These are phyloP conservation scores for Penicillium sp. DNA, from an alignment of 2,329 filamentous ascomycete species.

Conservation along the genomic window DNA sequence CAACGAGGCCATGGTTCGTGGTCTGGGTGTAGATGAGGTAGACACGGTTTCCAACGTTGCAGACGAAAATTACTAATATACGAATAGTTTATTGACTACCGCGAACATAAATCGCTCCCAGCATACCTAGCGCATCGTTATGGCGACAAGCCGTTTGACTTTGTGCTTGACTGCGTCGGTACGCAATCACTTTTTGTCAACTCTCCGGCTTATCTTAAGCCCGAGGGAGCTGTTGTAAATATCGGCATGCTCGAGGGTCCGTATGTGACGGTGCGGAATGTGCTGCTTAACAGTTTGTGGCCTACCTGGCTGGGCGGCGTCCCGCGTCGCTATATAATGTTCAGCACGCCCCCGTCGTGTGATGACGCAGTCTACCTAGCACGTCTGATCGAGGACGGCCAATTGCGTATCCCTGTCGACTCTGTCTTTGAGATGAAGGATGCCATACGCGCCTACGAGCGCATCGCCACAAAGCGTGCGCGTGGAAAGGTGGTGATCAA, in stretches of 20 bases:
- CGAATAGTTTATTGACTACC: conserved; percentile 15
- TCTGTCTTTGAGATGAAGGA: conserved; percentile 16
- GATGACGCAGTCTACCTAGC: conserved; percentile 10
- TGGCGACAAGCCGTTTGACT: conserved; percentile 17
- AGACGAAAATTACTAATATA: neutral
- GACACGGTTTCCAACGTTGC: neutral
- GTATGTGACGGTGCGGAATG: neutral
- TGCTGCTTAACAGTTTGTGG: conserved; percentile 3
- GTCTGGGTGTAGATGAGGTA: conserved; percentile 19
- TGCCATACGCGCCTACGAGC: conserved; percentile 9
- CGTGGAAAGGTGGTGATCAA: conserved; percentile 17
- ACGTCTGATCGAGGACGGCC: conserved; percentile 7
- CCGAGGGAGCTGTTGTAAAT: conserved; percentile 11
- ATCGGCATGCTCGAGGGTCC: conserved; percentile 3
- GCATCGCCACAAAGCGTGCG: conserved; percentile 12
- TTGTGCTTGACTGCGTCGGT: conserved; percentile 20
- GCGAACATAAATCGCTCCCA: conserved; percentile 8
- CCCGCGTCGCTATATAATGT: conserved; percentile 14
- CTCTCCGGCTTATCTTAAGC: conserved; percentile 16
- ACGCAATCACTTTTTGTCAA: conserved; percentile 18
- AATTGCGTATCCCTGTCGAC: conserved; percentile 11
- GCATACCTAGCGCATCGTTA: conserved; percentile 11
- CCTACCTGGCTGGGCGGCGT: conserved; percentile 15
- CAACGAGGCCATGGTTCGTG: conserved; percentile 18
- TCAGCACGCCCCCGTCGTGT: conserved; percentile 11